Evolutionary conservation across 2,329 filamentous ascomycete genomes (phyloP).

Genomic region (Neopestalotiopsis rosae): DNA sequence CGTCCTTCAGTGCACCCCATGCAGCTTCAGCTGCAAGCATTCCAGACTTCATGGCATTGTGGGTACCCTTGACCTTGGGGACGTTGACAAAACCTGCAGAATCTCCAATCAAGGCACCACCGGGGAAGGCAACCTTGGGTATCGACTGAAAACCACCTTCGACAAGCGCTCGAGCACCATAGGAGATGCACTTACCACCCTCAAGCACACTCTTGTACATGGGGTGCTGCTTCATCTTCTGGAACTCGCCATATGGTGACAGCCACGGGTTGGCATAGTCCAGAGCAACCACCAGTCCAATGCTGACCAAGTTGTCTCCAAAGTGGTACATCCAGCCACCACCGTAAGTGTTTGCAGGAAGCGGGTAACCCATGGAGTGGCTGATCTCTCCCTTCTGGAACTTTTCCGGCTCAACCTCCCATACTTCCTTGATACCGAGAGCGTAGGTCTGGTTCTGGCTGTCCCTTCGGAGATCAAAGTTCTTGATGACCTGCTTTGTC

Average conservation of each 20-base stretch:
- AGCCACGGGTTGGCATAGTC: slow-evolving; percentile 98
- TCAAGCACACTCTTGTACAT: slow-evolving; percentile 86
- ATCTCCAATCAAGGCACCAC: slow-evolving; percentile 93
- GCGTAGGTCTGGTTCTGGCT: slow-evolving; percentile 96
- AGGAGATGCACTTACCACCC: slow-evolving; percentile 96
- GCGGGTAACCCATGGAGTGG: slow-evolving; percentile 92
- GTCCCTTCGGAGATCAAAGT: slow-evolving; percentile 87
- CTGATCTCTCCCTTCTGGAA: slow-evolving; percentile 85
- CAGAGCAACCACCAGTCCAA: slow-evolving; percentile 89
- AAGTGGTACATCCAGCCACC: slow-evolving; percentile 99
- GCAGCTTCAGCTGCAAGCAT: slow-evolving; percentile 95
- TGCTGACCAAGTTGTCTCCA: slow-evolving; percentile 91
- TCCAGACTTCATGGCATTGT: slow-evolving; percentile 96
- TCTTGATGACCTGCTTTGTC: slow-evolving; percentile 93
- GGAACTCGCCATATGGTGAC: slow-evolving; percentile 94
- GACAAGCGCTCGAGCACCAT: slow-evolving; percentile 87
- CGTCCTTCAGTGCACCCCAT: slow-evolving; percentile 71
- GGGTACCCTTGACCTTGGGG: slow-evolving; percentile 97
- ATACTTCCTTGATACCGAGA: slow-evolving; percentile 93
- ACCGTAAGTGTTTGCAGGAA: slow-evolving; percentile 88
- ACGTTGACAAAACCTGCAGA: slow-evolving; percentile 97
- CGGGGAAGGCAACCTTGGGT: slow-evolving; percentile 94
- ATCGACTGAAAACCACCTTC: slow-evolving; percentile 98
- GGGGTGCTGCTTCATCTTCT: slow-evolving; percentile 98
- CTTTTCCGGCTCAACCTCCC: slow-evolving; percentile 93